phyloP scores from a whole-genome alignment of 1,284 basidiomycete species.

The Apiotrichum gamsii region DNA sequence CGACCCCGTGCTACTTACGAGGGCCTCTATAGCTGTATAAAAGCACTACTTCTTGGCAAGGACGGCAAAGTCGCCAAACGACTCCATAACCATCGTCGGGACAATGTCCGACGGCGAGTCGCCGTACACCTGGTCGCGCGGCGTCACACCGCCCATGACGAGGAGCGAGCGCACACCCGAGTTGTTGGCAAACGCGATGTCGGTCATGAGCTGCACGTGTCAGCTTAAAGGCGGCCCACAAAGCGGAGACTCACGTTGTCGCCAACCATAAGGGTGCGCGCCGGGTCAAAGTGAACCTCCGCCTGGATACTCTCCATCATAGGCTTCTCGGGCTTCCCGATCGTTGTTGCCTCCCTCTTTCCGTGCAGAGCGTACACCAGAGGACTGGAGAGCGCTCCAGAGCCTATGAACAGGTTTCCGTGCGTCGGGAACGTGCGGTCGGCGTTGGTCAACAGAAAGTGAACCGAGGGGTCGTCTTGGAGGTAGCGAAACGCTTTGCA shows the following conservation, averaged over 20 bases:
- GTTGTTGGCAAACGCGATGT: conserved; percentile 74
- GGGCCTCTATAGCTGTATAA: too few relatives aligned
- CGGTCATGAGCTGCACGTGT: too few relatives aligned
- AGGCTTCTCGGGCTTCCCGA: conserved; percentile 84
- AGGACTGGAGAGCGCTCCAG: conserved; percentile 77
- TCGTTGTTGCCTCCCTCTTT: conserved; percentile 63
- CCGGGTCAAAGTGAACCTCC: conserved; percentile 84
- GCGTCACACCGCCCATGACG: conserved; percentile 85
- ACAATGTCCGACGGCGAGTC: conserved; percentile 62
- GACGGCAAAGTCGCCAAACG: conserved; percentile 64
- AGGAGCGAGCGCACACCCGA: conserved; percentile 81
- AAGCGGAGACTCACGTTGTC: too few relatives aligned
- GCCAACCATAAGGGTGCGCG: conserved; percentile 86
- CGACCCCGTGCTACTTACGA: too few relatives aligned
- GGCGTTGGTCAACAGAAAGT: conserved; percentile 88
- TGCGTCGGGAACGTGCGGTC: conserved; percentile 78
- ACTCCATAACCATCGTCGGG: conserved; percentile 72
- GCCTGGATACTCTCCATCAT: conserved; percentile 95
- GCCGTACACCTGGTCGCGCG: conserved; percentile 64
- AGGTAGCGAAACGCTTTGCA: conserved; percentile 91
- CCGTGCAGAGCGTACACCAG: conserved; percentile 63
- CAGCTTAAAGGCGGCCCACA: too few relatives aligned
- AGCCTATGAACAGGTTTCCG: conserved; percentile 30
- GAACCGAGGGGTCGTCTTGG: conserved; percentile 66
- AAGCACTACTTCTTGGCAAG: conserved; percentile 30